A percentile compares a stretch with the other conserved stretches of the same genome.
Evolutionary conservation across 2,329 filamentous ascomycete species (phyloP).

Genomic region (Mycosphaerelloides madeirae): DNA sequence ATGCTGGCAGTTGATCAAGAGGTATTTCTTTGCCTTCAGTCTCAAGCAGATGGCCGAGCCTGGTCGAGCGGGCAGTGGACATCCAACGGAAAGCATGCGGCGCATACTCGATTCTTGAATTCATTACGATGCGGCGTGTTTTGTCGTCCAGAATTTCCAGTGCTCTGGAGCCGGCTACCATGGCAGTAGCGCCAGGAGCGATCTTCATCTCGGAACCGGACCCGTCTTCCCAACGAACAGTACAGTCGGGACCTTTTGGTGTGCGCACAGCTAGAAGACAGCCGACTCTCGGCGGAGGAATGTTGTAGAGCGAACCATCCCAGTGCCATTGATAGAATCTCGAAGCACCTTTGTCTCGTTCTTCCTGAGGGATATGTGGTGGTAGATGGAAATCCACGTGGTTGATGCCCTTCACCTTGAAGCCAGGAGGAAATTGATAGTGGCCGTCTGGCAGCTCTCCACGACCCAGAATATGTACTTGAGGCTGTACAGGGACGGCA

Average conservation of each 20-base stretch:
- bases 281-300: conserved; percentile 12
- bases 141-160: conserved; percentile 9
- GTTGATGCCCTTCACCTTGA: conserved; percentile 13
- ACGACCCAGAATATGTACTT: conserved; percentile 13
- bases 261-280: conserved; percentile 12
- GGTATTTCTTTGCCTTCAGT: conserved; percentile 12
- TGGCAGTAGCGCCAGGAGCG: conserved; percentile 10
- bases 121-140: conserved; percentile 7
- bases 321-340: conserved; percentile 15
- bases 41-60: conserved; percentile 11
- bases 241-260: conserved; percentile 12
- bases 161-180: conserved; percentile 11
- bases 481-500: conserved; percentile 11
- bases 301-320: conserved; percentile 11
- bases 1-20: conserved; percentile 8
- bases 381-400: conserved; percentile 12
- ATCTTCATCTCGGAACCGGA: conserved; percentile 7
- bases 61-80: conserved; percentile 12
- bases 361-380: conserved; percentile 10
- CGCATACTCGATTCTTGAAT: conserved; percentile 11
- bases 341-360: conserved; percentile 10
- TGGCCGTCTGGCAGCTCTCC: conserved; percentile 10
- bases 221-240: conserved; percentile 12
- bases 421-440: conserved; percentile 11
- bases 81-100: conserved; percentile 14